Base-by-base conservation (phyloP, 2,329 filamentous ascomycete species). In the Penicillium sp. region DNA sequence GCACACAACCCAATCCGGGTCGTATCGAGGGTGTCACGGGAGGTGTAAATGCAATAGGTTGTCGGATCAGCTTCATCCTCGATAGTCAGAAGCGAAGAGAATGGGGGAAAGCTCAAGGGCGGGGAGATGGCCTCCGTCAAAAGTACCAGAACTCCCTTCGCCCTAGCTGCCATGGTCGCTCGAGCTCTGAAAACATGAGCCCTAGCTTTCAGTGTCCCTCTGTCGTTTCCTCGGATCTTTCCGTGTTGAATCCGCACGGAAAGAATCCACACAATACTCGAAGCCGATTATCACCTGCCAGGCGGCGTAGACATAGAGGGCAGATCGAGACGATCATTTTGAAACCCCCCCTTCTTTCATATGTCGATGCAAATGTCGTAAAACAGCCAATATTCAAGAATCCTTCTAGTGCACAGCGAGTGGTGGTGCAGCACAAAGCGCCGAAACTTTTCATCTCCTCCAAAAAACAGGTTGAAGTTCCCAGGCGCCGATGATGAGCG, bases 401-500 rank as follows among this genome's bases (percentile, higher is more conserved):
- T 55, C 59, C 57, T 61, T 72, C 61, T 65, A 68, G 64, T 66
- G 72, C 72, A 75, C 70, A 74, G 66, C 71, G 72, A 75, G 65
- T 70, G 72, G 71, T 66, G 66, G 69, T 72, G 71, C 69, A 69
- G 60, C 57, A 66, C 70, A 61, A 62, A 62, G 66, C 65, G 61
- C 67, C 69, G 53, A 61, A 65, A 59, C 56, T 61, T 58, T 68
- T 61, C 59, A 64, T 62, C 60, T 63, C 58, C 55, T 51, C 57
- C 58, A 57, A 62, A 62, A 61, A 53, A 62, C 63, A 57, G 59
- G 56, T 65, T 58, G 61, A 64, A 65, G 53, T 54, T 61, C 65
- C 70, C 63, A 71, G 66, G 69, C 72, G 72, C 72, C 72, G 64
- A 61, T 61, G 58, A 59, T 70, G 69, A 74, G 69, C 71, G 72